Evolutionary conservation across 2,329 filamentous ascomycete species (phyloP).

Genomic region (Microdochium bolleyi): DNA sequence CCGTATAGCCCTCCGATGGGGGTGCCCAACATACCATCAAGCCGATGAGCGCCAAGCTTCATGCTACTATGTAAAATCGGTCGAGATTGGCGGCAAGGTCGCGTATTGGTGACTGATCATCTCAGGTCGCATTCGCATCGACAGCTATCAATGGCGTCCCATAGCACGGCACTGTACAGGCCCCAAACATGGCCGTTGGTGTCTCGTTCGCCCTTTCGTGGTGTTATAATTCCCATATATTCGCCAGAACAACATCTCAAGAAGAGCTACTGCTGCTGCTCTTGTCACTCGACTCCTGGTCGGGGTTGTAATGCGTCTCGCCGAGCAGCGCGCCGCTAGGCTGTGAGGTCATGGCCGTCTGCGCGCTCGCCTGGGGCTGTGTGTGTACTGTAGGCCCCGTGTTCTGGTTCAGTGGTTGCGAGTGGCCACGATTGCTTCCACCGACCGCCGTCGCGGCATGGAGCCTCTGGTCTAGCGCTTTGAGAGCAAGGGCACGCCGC

Average conservation of each 20-base stretch:
- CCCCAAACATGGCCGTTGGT: too few relatives aligned
- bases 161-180: too few relatives aligned
- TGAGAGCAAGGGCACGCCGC: slow-evolving; percentile 78
- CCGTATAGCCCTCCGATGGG: too few relatives aligned
- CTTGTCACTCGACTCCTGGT: slow-evolving; percentile 39
- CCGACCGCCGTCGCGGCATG: slow-evolving; percentile 64
- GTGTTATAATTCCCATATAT: neutral
- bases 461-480: slow-evolving; percentile 84
- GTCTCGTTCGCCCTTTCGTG: too few relatives aligned
- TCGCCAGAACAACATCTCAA: neutral
- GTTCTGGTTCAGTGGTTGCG: slow-evolving; percentile 32
- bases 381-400: slow-evolving; percentile 48
- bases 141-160: too few relatives aligned
- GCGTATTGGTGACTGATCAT: too few relatives aligned
- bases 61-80: too few relatives aligned
- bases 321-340: slow-evolving; percentile 48
- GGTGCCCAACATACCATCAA: too few relatives aligned
- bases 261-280: neutral
- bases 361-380: slow-evolving; percentile 46
- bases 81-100: too few relatives aligned
- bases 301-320: slow-evolving; percentile 63
- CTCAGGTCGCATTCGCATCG: too few relatives aligned
- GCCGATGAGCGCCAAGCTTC: too few relatives aligned
- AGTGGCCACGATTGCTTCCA: slow-evolving; percentile 29
- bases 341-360: slow-evolving; percentile 50